Percentiles rank a stretch among this genome's conserved stretches.
Conservation (phyloP, 1,284 basidiomycete genomes). For the Leccinum laetum region DNA sequence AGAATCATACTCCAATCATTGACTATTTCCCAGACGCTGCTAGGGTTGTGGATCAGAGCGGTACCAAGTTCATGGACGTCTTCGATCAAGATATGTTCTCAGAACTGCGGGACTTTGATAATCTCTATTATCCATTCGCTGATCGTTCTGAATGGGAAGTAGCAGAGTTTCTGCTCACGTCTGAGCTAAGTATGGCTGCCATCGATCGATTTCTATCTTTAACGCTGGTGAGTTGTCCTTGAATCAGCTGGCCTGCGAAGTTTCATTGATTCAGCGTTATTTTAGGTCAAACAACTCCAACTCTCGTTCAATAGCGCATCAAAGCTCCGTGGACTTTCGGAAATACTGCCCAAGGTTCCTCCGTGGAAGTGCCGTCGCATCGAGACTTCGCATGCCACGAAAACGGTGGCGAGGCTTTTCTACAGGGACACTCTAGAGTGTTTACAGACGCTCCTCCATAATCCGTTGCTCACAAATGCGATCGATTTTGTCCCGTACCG, state of each 20-base stretch:
- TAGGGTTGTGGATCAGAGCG: not conserved
- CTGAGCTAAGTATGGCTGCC: not conserved
- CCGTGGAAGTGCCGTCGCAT: slow-evolving; percentile 1
- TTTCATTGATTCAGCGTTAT: not conserved
- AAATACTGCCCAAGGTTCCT: not conserved
- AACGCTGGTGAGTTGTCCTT: not conserved
- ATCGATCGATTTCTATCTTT: not conserved
- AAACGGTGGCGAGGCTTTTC: not conserved
- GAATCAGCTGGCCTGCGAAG: not conserved
- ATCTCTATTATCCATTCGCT: not conserved
- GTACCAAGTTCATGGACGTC: not conserved
- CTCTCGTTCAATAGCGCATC: slow-evolving; percentile 1
- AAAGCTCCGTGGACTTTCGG: not conserved
- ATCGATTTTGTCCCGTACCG: not conserved
- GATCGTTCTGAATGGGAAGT: not conserved
- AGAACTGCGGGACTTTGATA: not conserved
- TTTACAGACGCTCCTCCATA: not conserved
- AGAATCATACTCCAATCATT: not conserved
- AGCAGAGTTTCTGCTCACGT: not conserved
- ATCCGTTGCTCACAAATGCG: not conserved
- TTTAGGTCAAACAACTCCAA: not conserved
- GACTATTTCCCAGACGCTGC: not conserved
- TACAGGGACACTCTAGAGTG: slow-evolving; percentile 1
- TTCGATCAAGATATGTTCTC: not conserved
- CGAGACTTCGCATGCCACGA: not conserved